phyloP scores from a whole-genome alignment of 441 rosid genomes.

The Biscutella laevigata region DNA sequence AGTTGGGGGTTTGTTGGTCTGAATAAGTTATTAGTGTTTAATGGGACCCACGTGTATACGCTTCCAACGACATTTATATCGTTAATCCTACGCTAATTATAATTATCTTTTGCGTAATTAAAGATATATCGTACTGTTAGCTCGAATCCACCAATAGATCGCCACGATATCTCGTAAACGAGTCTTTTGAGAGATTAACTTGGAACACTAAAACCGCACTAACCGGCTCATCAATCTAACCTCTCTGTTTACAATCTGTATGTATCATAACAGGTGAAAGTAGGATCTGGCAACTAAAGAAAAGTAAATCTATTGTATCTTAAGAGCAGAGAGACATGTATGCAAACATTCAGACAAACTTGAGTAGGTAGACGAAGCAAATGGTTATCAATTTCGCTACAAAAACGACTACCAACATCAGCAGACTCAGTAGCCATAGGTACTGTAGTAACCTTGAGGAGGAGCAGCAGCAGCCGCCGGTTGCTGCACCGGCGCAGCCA shows the following conservation, averaged over 20 bases:
- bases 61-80: slow-evolving; percentile 15
- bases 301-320: slow-evolving; percentile 4
- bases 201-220: not conserved
- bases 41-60: slow-evolving; percentile 13
- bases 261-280: slow-evolving; percentile 2
- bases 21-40: slow-evolving; percentile 1
- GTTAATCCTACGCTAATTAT: slow-evolving; percentile 21
- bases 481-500: slow-evolving; percentile 54
- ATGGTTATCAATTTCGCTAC: not conserved
- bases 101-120: not conserved
- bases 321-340: not conserved
- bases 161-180: no score
- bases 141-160: slow-evolving; percentile 50
- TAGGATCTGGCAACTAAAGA: slow-evolving; percentile 3
- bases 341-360: slow-evolving; percentile 8
- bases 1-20: slow-evolving; percentile 21
- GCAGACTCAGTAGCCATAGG: slow-evolving; percentile 48
- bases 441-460: slow-evolving; percentile 72
- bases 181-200: not conserved
- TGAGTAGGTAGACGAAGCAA: not conserved
- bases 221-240: slow-evolving; percentile 2
- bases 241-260: slow-evolving; percentile 8
- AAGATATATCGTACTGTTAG: slow-evolving; percentile 37
- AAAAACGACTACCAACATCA: not conserved
- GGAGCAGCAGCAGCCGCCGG: slow-evolving; percentile 36